Conservation (phyloP, 345 rosid genomes). For the Gossypium arboreum region DNA sequence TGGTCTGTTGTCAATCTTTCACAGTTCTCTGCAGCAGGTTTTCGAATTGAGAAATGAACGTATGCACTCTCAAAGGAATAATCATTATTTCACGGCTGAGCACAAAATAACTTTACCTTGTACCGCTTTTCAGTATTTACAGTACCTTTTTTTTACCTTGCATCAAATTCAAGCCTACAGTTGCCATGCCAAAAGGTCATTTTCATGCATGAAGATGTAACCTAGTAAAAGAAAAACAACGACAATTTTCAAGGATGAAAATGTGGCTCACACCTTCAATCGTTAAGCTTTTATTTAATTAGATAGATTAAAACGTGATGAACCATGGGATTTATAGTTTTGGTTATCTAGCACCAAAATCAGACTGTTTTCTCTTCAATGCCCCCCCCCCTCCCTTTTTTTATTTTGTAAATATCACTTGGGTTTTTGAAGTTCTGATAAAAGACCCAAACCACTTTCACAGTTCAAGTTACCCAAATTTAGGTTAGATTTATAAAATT, state of each 20-base stretch:
- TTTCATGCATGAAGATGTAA: neutral
- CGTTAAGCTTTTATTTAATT: too few species aligned
- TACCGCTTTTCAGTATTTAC: neutral
- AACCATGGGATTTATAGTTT: too few species aligned
- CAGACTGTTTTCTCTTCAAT: too few species aligned
- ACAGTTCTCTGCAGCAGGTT: neutral
- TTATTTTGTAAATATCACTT: too few species aligned
- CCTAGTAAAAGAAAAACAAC: neutral
- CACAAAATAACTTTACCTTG: neutral
- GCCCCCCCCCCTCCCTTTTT: too few species aligned
- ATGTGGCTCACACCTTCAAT: too few species aligned
- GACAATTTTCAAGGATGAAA: neutral
- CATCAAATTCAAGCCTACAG: neutral
- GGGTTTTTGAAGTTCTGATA: too few species aligned
- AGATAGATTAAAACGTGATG: too few species aligned
- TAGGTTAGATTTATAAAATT: neutral
- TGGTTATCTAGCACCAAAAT: too few species aligned
- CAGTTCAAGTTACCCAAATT: too few species aligned
- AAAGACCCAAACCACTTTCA: too few species aligned
- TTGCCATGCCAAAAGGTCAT: neutral
- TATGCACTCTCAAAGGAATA: slow-evolving; percentile 15
- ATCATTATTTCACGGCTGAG: neutral
- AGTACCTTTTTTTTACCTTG: neutral
- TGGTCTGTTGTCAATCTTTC: neutral
- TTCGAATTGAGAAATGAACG: slow-evolving; percentile 12